Percentiles rank a stretch among this genome's conserved stretches.
Conservation (phyloP, 1,284 basidiomycete genomes). For the Marasmius fiardii region DNA sequence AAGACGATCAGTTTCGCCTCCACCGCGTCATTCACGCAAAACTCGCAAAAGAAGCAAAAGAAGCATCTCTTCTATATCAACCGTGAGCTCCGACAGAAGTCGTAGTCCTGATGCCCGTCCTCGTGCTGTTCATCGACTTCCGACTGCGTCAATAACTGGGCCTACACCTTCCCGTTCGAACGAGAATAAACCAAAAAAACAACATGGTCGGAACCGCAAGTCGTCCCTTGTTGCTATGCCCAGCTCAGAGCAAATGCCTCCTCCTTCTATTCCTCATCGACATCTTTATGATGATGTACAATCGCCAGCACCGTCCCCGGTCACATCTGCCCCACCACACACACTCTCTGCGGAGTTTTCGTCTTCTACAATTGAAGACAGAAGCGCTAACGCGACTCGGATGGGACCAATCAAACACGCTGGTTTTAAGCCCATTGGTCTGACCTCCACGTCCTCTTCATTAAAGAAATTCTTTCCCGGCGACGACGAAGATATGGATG, state of each 20-base stretch:
- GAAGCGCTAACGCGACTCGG: slow-evolving; percentile 9
- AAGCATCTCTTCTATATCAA: slow-evolving; percentile 49
- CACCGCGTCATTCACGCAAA: slow-evolving; percentile 30
- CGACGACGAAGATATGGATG: slow-evolving; percentile 60
- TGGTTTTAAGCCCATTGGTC: slow-evolving; percentile 65
- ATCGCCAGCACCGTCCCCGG: neutral
- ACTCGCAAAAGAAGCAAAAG: slow-evolving; percentile 29
- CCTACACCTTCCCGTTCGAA: slow-evolving; percentile 26
- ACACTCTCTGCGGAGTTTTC: neutral
- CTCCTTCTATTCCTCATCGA: neutral
- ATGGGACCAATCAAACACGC: slow-evolving; percentile 32
- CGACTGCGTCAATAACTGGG: slow-evolving; percentile 25
- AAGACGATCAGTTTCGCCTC: slow-evolving; percentile 32
- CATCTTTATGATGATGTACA: neutral
- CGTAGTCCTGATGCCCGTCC: slow-evolving; percentile 46
- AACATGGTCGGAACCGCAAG: neutral
- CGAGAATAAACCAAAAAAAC: neutral
- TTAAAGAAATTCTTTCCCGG: slow-evolving; percentile 72
- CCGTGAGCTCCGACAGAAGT: slow-evolving; percentile 50
- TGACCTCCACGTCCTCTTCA: slow-evolving; percentile 49
- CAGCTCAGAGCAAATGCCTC: slow-evolving; percentile 7
- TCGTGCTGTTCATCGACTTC: slow-evolving; percentile 62
- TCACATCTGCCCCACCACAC: neutral
- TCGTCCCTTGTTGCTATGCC: neutral
- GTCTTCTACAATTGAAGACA: neutral